A percentile compares a stretch with the other conserved stretches of the same genome.
Conservation (phyloP, 2,329 filamentous ascomycete genomes). For the Hypoxylon sp. region DNA sequence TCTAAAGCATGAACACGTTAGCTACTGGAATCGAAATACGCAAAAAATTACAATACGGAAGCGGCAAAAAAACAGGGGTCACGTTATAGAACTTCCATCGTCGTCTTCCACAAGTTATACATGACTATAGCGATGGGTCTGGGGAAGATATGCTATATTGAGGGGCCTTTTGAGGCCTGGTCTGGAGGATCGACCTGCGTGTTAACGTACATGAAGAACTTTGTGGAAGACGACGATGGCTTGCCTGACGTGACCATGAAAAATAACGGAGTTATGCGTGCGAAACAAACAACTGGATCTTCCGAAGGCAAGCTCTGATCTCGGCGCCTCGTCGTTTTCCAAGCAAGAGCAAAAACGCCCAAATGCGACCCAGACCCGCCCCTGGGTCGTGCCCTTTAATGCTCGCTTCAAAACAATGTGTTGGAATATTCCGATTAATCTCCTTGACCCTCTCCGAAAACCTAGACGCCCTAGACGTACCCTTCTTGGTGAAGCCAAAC, state of each 20-base stretch:
- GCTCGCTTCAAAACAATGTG: slow-evolving; percentile 62
- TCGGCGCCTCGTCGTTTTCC: slow-evolving; percentile 55
- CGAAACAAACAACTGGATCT: slow-evolving; percentile 49
- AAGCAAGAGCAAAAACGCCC: slow-evolving; percentile 56
- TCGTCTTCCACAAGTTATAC: slow-evolving; percentile 71
- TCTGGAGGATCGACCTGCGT: slow-evolving; percentile 59
- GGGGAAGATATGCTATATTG: slow-evolving; percentile 65
- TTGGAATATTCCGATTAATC: slow-evolving; percentile 54
- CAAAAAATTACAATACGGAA: slow-evolving; percentile 49
- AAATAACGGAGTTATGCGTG: slow-evolving; percentile 55
- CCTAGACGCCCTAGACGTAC: slow-evolving; percentile 52
- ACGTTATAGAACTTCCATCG: slow-evolving; percentile 71
- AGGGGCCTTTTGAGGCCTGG: slow-evolving; percentile 58
- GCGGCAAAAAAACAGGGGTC: slow-evolving; percentile 57
- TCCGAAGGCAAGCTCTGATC: slow-evolving; percentile 52
- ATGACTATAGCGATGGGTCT: slow-evolving; percentile 58
- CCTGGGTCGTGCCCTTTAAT: slow-evolving; percentile 59
- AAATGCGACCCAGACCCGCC: slow-evolving; percentile 55
- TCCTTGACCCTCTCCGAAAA: slow-evolving; percentile 49
- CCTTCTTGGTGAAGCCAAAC: slow-evolving; percentile 53
- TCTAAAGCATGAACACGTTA: slow-evolving; percentile 70
- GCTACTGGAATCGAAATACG: slow-evolving; percentile 47
- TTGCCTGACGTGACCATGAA: slow-evolving; percentile 70
- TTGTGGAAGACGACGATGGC: slow-evolving; percentile 79
- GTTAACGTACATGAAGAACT: slow-evolving; percentile 77